These are phyloP conservation scores for Daldinia loculata DNA, from an alignment of 495 filamentous ascomycete species.

Conservation along the genomic window DNA sequence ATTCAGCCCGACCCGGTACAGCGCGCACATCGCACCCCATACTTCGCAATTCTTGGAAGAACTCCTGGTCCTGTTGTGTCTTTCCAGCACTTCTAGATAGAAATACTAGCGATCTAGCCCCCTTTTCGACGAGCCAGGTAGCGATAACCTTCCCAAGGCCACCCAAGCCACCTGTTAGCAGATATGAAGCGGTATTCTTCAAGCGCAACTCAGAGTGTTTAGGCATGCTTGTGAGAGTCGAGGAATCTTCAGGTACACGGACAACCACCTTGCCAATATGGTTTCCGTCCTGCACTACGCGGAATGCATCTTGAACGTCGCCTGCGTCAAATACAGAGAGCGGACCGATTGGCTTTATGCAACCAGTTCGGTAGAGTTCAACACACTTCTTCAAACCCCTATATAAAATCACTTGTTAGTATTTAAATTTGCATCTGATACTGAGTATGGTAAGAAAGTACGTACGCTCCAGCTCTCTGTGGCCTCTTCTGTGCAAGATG, in stretches of 20 bases:
- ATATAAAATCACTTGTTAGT: background rate
- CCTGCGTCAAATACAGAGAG: background rate
- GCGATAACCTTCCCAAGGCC: slow-evolving; percentile 61
- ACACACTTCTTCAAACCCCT: background rate
- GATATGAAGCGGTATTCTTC: slow-evolving; percentile 44
- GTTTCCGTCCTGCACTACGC: background rate
- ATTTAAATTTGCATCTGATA: background rate
- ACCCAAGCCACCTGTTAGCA: slow-evolving; percentile 60
- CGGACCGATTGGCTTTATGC: background rate
- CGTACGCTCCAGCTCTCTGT: background rate
- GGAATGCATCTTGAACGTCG: background rate
- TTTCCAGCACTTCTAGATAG: slow-evolving; percentile 1
- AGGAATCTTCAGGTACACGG: background rate
- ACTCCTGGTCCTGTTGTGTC: background rate
- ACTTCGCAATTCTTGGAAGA: background rate
- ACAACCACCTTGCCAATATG: background rate
- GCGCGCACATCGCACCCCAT: background rate
- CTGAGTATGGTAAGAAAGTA: background rate
- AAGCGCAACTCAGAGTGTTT: background rate
- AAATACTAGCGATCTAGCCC: slow-evolving; percentile 24
- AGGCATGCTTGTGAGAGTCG: background rate
- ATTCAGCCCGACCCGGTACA: background rate
- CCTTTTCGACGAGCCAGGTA: slow-evolving; percentile 55
- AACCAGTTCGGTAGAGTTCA: background rate
- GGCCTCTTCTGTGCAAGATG: background rate